Evolutionary conservation across 805 yeast species (phyloP), one percentile per base, ranked within the genome.

Genomic region (Ogataea trehalophila): DNA sequence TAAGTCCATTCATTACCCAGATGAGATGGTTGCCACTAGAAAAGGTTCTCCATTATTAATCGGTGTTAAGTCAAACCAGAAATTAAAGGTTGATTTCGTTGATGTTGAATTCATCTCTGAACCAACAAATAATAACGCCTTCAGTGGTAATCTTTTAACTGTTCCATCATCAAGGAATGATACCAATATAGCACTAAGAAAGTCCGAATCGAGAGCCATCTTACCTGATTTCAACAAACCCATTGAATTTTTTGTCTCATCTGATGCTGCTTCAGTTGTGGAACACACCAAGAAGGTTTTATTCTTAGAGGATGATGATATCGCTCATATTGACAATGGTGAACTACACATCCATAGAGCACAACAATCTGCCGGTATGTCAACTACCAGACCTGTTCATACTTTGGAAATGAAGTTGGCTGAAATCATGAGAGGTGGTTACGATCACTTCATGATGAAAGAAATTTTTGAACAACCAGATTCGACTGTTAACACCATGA

Each of bases 381-480:
- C 97, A n/a, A 83, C 96, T 50, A 88, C 90, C 46, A 86, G 99
- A 76, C 86, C 92, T 45, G 95, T 94, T 62, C 97, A 94, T 72
- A 94, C 97, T 42, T 77, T 94, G 62, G 99, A 94, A 73, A 79
- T 94, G 85, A 97, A 94, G 74, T 80, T 94, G 66, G 94, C 95
- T 52, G 95, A 94, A 73, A 92, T 94, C 66, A 94, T 94, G 98
- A 92, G 90, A 75, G 99, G 99, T 61, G 86, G 87, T 53, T 92
- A 86, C 74, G 83, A 80, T 59, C 99, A 94, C 72, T 94, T 92
- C 70, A 94, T 94, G 99, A 95, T 90, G 73, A 94, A 94, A 77
- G 99, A 94, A 74, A 94, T 94, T 59, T 89, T 86, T 64, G 99
- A 94, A 72, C 99, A 94, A 73, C 99, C 99, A 36, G 99, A 94